phyloP scores from a whole-genome alignment of 2,329 filamentous ascomycete genomes.

The Cladosporium halotolerans region DNA sequence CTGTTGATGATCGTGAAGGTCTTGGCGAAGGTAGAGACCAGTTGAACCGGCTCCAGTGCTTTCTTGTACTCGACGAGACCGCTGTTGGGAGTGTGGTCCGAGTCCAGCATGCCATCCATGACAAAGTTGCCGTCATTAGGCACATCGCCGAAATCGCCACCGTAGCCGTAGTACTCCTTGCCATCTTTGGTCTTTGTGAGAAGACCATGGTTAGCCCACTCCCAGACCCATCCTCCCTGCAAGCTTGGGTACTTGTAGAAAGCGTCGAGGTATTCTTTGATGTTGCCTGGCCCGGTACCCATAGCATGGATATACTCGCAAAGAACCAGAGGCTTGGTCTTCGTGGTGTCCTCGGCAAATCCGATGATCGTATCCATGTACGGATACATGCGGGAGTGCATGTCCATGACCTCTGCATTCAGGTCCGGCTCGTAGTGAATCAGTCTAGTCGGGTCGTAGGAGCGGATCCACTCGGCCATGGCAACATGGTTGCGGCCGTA shows the following conservation, averaged over 20 bases:
- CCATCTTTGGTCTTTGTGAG: slow-evolving; percentile 34
- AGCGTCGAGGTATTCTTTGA: slow-evolving; percentile 61
- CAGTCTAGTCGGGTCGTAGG: slow-evolving; percentile 51
- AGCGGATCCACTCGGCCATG: slow-evolving; percentile 60
- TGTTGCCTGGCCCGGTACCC: slow-evolving; percentile 66
- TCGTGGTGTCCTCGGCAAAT: slow-evolving; percentile 36
- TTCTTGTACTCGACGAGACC: slow-evolving; percentile 40
- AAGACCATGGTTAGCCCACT: slow-evolving; percentile 42
- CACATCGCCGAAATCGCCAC: slow-evolving; percentile 39
- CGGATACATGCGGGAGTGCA: slow-evolving; percentile 64
- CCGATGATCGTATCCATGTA: slow-evolving; percentile 46
- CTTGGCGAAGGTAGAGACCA: slow-evolving; percentile 29
- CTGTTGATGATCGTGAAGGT: slow-evolving; percentile 22
- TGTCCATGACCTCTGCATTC: slow-evolving; percentile 54
- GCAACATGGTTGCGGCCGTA: slow-evolving; percentile 62
- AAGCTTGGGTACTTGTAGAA: slow-evolving; percentile 57
- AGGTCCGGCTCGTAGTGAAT: slow-evolving; percentile 64
- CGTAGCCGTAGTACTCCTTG: slow-evolving; percentile 38
- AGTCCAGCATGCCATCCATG: slow-evolving; percentile 39
- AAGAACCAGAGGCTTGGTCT: slow-evolving; percentile 50
- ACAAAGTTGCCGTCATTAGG: slow-evolving; percentile 38
- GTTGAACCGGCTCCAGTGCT: slow-evolving; percentile 37
- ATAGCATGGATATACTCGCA: slow-evolving; percentile 58
- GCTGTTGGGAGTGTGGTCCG: slow-evolving; percentile 36
- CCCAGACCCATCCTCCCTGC: slow-evolving; percentile 54